phyloP scores from a whole-genome alignment of 2,329 filamentous ascomycete species.

The Fusarium sp. region DNA sequence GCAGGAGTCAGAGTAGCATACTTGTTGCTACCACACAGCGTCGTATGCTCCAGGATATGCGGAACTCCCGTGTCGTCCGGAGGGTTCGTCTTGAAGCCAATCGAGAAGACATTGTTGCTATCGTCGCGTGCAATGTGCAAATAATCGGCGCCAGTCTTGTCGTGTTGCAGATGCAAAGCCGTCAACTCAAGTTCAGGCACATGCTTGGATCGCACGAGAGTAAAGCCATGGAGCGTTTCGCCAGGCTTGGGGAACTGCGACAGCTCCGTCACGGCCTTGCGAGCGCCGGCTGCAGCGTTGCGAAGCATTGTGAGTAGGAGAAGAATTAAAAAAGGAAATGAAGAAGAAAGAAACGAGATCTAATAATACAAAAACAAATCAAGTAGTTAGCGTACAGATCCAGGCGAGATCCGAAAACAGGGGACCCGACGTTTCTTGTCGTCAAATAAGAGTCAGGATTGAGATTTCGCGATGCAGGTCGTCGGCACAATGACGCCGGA shows the following conservation, averaged over 20 bases:
- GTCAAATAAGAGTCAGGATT: conserved; percentile 18
- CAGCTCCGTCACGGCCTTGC: conserved; percentile 76
- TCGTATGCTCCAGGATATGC: conserved; percentile 97
- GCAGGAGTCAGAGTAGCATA: conserved; percentile 50
- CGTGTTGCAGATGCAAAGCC: conserved; percentile 87
- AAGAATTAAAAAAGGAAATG: not conserved
- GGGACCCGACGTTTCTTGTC: conserved; percentile 21
- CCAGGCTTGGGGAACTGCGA: conserved; percentile 78
- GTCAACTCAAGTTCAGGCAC: conserved; percentile 94
- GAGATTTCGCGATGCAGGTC: conserved; percentile 40
- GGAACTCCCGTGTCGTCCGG: conserved; percentile 95
- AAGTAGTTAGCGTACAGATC: conserved; percentile 28
- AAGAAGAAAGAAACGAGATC: not conserved
- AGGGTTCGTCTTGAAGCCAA: conserved; percentile 99
- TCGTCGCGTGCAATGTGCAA: conserved; percentile 94
- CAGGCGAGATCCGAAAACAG: conserved; percentile 4
- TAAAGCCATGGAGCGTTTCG: conserved; percentile 92
- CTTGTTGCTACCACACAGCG: conserved; percentile 93
- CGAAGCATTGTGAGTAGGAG: conserved; percentile 56
- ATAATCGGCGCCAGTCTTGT: conserved; percentile 95
- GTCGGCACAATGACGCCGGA: conserved; percentile 37
- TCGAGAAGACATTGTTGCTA: conserved; percentile 98
- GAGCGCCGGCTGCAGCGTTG: conserved; percentile 60
- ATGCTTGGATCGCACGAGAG: conserved; percentile 84
- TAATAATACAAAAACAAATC: conserved; percentile 35